A percentile compares a stretch with the other conserved stretches of the same genome.
These are phyloP conservation scores for Talaromyces islandicus DNA, from an alignment of 2,329 filamentous ascomycete species.

Conservation along the genomic window DNA sequence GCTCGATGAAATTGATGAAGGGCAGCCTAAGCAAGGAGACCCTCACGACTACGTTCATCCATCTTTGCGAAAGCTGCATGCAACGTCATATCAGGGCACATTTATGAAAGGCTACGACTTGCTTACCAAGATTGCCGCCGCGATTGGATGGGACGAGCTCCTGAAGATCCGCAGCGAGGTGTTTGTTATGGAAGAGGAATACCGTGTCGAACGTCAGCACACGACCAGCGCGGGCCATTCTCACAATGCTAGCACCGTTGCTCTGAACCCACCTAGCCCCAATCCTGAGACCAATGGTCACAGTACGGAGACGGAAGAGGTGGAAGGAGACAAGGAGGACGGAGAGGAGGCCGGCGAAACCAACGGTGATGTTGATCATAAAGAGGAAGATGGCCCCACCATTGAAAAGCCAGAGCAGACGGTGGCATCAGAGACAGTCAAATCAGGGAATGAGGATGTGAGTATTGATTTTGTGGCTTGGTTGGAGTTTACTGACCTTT, in stretches of 20 bases:
- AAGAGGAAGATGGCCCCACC: constrained; percentile 25
- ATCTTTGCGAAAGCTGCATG: constrained; percentile 76
- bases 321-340: constrained; percentile 22
- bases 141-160: constrained; percentile 96
- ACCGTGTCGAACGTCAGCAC: constrained; percentile 64
- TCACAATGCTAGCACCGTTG: constrained; percentile 74
- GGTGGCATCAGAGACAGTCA: constrained; percentile 69
- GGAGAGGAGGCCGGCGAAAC: constrained; percentile 21
- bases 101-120: constrained; percentile 93
- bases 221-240: constrained; percentile 19
- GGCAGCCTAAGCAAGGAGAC: constrained; percentile 63
- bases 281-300: constrained; percentile 32
- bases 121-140: constrained; percentile 89
- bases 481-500: background rate
- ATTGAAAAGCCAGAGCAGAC: constrained; percentile 77
- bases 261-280: constrained; percentile 59
- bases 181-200: constrained; percentile 99
- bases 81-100: constrained; percentile 85
- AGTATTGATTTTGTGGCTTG: constrained; percentile 20
- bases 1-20: constrained; percentile 93
- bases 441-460: constrained; percentile 67
- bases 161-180: constrained; percentile 92
- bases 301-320: constrained; percentile 20
- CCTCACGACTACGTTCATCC: constrained; percentile 83
- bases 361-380: constrained; percentile 23